Evolutionary conservation across 768 basidiomycete species (phyloP).

Genomic region (Filobasidium floriforme): DNA sequence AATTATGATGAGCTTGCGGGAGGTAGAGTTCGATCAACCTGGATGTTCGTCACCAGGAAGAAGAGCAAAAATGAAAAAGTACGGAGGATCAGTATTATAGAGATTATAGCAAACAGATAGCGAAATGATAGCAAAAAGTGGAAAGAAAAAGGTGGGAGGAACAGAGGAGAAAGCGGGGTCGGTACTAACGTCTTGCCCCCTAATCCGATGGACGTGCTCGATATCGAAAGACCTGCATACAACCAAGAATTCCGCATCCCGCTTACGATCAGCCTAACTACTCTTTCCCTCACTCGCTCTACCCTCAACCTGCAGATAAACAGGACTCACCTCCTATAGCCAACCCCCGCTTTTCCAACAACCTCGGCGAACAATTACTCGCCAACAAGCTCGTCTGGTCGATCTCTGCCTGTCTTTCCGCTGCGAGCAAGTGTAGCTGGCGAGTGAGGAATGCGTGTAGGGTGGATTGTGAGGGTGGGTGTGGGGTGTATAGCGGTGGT

Average conservation of each 20-base stretch:
- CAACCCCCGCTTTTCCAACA: constrained; percentile 82
- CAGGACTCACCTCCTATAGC: constrained; percentile 56
- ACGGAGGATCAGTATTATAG: no score
- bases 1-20: constrained; percentile 68
- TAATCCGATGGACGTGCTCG: constrained; percentile 69
- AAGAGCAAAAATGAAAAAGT: no score
- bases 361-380: constrained; percentile 70
- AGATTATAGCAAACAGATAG: no score
- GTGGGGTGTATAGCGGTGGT: constrained; percentile 22
- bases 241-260: constrained; percentile 64
- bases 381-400: constrained; percentile 69
- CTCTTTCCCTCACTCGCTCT: no score
- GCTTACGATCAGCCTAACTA: constrained; percentile 72
- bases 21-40: constrained; percentile 82
- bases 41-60: constrained; percentile 6
- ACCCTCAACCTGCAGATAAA: no score
- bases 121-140: no score
- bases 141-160: no score
- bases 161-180: no score
- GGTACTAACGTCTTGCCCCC: constrained; percentile 76
- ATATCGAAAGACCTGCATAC: constrained; percentile 64
- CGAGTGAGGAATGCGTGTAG: constrained; percentile 35
- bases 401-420: constrained; percentile 77
- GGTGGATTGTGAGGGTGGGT: constrained; percentile 20
- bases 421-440: constrained; percentile 52